A percentile compares a stretch with the other conserved stretches of the same genome.
Conservation (phyloP, 805 yeast species). For the Saccharomycopsis malanga region DNA sequence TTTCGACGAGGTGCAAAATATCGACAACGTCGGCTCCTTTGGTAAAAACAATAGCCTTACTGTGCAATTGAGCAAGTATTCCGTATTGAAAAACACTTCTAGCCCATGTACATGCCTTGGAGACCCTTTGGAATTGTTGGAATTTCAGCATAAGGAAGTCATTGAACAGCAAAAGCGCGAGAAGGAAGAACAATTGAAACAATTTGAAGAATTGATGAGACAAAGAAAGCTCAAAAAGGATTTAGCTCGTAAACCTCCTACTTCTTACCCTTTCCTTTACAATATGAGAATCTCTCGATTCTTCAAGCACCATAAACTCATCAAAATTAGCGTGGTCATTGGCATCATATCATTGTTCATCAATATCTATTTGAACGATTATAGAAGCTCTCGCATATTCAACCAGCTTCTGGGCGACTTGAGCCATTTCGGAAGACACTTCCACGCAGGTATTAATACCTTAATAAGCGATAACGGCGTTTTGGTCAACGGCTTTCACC, state of each 20-base stretch:
- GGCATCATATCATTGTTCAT: constrained; percentile 13
- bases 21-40: constrained; percentile 19
- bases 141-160: constrained; percentile 2
- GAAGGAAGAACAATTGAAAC: constrained; percentile 10
- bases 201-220: constrained; percentile 11
- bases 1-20: constrained; percentile 22
- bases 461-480: background rate
- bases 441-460: constrained; percentile 4
- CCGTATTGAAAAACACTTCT: constrained; percentile 14
- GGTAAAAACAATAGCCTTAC: background rate
- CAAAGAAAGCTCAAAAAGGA: constrained; percentile 4
- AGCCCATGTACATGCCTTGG: too few relatives aligned
- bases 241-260: background rate
- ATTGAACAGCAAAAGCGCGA: constrained; percentile 6
- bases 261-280: background rate
- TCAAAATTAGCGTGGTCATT: constrained; percentile 13
- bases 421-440: constrained; percentile 1
- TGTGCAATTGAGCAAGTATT: constrained; percentile 5
- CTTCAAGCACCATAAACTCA: constrained; percentile 1
- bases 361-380: constrained; percentile 4
- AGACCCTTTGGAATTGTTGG: background rate
- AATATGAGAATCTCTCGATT: background rate
- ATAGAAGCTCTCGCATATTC: background rate
- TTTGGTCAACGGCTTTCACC: background rate
- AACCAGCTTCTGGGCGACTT: background rate